phyloP scores from a whole-genome alignment of 2,329 filamentous ascomycete genomes.

The Myriosclerotinia curreyana region DNA sequence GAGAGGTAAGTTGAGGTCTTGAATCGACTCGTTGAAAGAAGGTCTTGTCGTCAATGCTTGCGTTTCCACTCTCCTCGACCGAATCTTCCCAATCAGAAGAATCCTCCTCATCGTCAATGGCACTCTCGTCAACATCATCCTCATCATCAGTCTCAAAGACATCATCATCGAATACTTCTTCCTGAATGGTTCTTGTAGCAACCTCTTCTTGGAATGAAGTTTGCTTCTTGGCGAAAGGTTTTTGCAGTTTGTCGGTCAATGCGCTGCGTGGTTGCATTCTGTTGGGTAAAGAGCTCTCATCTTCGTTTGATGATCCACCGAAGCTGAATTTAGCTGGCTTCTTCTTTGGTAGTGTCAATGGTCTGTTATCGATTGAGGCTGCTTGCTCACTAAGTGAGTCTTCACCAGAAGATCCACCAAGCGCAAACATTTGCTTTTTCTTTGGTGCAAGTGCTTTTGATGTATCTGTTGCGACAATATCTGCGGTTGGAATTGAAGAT shows the following conservation, averaged over 20 bases:
- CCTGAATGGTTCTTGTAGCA: constrained; percentile 61
- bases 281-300: constrained; percentile 67
- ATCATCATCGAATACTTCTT: constrained; percentile 52
- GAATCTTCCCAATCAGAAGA: constrained; percentile 60
- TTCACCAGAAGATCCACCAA: constrained; percentile 42
- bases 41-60: constrained; percentile 74
- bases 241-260: constrained; percentile 51
- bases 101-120: constrained; percentile 69
- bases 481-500: constrained; percentile 49
- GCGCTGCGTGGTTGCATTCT: constrained; percentile 50
- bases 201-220: constrained; percentile 79
- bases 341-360: constrained; percentile 43
- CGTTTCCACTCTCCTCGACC: constrained; percentile 76
- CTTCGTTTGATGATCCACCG: constrained; percentile 79
- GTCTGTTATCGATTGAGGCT: constrained; percentile 33
- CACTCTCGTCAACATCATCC: constrained; percentile 74
- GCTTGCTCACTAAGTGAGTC: constrained; percentile 40
- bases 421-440: constrained; percentile 53
- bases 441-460: constrained; percentile 65
- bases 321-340: constrained; percentile 66
- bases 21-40: constrained; percentile 92
- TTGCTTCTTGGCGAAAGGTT: constrained; percentile 61
- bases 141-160: constrained; percentile 62
- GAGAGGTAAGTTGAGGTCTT: constrained; percentile 76
- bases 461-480: constrained; percentile 47